A percentile compares a stretch with the other conserved stretches of the same genome.
Conservation (phyloP, 1,139 yeast species). For the Suhomyces bolitotheri region DNA sequence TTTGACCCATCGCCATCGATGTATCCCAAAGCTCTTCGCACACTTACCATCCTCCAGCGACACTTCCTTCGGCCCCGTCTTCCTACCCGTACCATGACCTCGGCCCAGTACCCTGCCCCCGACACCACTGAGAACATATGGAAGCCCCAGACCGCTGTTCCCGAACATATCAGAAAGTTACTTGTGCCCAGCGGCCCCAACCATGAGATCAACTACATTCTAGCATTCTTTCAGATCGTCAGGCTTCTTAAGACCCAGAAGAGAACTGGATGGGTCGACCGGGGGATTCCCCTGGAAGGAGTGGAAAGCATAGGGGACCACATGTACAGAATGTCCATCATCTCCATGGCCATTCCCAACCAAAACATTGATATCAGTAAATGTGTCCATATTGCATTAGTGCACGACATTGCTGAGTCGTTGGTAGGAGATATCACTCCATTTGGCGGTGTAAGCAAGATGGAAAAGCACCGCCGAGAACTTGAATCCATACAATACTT, state of each 20-base stretch:
- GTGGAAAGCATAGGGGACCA: slow-evolving; percentile 88
- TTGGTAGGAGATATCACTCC: slow-evolving; percentile 97
- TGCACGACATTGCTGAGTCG: slow-evolving; percentile 93
- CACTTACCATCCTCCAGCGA: too few relatives aligned
- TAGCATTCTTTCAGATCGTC: slow-evolving; percentile 76
- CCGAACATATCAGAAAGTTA: slow-evolving; percentile 47
- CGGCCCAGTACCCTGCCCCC: slow-evolving; percentile 9
- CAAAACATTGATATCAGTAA: slow-evolving; percentile 37
- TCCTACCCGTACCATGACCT: slow-evolving; percentile 4
- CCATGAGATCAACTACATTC: slow-evolving; percentile 47
- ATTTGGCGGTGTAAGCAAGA: slow-evolving; percentile 64
- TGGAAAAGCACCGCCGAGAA: slow-evolving; percentile 80
- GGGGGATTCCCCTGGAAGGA: slow-evolving; percentile 50
- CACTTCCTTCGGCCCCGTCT: background rate
- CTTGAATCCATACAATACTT: slow-evolving; percentile 69
- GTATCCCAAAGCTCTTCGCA: too few relatives aligned
- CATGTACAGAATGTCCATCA: slow-evolving; percentile 93
- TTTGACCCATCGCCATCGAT: too few relatives aligned
- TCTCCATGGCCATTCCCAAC: slow-evolving; percentile 69
- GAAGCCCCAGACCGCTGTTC: slow-evolving; percentile 64
- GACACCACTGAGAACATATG: slow-evolving; percentile 35
- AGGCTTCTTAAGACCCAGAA: slow-evolving; percentile 74
- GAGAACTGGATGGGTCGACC: slow-evolving; percentile 94
- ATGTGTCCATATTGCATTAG: slow-evolving; percentile 83
- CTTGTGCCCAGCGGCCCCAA: slow-evolving; percentile 29